Evolutionary conservation across 768 basidiomycete species (phyloP).

Genomic region (Suillus occidentalis): DNA sequence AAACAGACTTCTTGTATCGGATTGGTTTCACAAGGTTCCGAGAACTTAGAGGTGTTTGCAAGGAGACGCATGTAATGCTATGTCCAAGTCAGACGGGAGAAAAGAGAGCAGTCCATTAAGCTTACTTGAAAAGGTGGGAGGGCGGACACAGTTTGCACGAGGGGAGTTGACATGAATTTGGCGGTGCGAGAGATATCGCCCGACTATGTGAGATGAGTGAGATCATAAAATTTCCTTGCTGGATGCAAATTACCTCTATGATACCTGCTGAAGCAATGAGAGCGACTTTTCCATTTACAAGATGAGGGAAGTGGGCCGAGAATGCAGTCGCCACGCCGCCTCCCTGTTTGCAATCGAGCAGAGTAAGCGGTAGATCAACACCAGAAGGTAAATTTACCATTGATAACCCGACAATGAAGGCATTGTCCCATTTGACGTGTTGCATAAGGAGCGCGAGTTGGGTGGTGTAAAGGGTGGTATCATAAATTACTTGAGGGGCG

Average conservation of each 20-base stretch:
- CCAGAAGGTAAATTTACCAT: conserved; percentile 49
- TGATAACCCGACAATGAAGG: conserved; percentile 66
- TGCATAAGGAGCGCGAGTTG: conserved; percentile 87
- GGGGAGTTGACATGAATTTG: conserved; percentile 75
- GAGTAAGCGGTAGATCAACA: neutral
- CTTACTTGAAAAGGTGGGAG: conserved; percentile 61
- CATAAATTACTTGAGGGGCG: conserved; percentile 69
- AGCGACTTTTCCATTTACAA: conserved; percentile 63
- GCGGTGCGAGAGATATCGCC: conserved; percentile 69
- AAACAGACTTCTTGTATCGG: conserved; percentile 45
- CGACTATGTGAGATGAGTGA: conserved; percentile 37
- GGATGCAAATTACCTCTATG: conserved; percentile 51
- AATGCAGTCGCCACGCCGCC: conserved; percentile 75
- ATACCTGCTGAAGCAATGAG: conserved; percentile 72
- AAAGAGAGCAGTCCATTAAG: conserved; percentile 7
- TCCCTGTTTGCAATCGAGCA: conserved; percentile 43
- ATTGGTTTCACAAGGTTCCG: conserved; percentile 23
- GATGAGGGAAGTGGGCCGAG: conserved; percentile 65
- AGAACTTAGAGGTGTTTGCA: conserved; percentile 34
- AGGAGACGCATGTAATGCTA: conserved; percentile 56
- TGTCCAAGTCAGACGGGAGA: neutral
- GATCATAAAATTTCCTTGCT: neutral
- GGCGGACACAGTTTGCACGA: conserved; percentile 66
- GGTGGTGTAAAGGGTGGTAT: conserved; percentile 61
- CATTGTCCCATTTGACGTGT: conserved; percentile 69